Percentiles rank a stretch among this genome's conserved stretches.
phyloP scores from a whole-genome alignment of 768 basidiomycete species.

The Pisolithus albus region DNA sequence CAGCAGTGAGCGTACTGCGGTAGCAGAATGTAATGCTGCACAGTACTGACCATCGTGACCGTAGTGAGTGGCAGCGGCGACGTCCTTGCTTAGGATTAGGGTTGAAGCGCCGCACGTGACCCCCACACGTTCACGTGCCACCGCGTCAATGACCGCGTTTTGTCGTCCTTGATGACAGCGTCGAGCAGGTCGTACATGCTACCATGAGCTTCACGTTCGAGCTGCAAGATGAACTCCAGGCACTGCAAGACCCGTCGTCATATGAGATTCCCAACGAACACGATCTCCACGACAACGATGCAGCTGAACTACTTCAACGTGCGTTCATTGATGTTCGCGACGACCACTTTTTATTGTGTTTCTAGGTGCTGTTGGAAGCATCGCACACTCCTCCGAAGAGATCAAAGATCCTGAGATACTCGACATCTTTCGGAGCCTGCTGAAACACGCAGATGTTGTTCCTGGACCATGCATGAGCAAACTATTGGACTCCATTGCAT shows the following conservation, averaged over 20 bases:
- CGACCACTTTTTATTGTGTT: slow-evolving; percentile 9
- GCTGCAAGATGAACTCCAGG: slow-evolving; percentile 70
- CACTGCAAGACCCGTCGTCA: slow-evolving; percentile 49
- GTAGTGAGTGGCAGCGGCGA: background rate
- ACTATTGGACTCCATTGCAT: slow-evolving; percentile 79
- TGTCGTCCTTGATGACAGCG: background rate
- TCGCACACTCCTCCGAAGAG: slow-evolving; percentile 68
- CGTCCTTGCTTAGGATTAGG: too few relatives aligned
- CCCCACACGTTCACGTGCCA: background rate
- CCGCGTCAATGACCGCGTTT: slow-evolving; percentile 8
- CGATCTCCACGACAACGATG: slow-evolving; percentile 52
- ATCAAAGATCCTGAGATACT: slow-evolving; percentile 65
- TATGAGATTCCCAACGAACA: slow-evolving; percentile 69
- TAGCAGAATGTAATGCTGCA: too few relatives aligned
- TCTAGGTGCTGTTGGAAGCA: slow-evolving; percentile 71
- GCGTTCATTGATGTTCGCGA: slow-evolving; percentile 11
- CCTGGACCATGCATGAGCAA: slow-evolving; percentile 70
- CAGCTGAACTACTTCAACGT: slow-evolving; percentile 56
- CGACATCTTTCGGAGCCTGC: slow-evolving; percentile 73
- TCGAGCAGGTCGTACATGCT: background rate
- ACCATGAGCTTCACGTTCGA: slow-evolving; percentile 50
- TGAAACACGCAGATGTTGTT: slow-evolving; percentile 67
- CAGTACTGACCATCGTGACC: slow-evolving; percentile 21
- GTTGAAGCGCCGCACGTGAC: slow-evolving; percentile 18
- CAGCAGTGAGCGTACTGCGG: background rate